Conservation (phyloP, 768 basidiomycete species). For the Rhizopogon sp. region DNA sequence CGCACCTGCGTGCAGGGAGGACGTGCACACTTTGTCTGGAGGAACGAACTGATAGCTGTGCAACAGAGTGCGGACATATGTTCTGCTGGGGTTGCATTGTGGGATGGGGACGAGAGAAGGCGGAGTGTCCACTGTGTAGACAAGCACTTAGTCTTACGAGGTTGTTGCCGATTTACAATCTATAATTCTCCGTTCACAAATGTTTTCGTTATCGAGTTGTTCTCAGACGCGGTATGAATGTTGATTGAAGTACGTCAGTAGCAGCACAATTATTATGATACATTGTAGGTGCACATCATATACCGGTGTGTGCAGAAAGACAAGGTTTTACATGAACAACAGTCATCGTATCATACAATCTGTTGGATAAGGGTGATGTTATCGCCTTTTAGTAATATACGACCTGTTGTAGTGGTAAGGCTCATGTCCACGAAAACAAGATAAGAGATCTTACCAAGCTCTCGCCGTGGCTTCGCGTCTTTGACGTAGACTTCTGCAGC, state of each 20-base stretch:
- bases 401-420: slow-evolving; percentile 46
- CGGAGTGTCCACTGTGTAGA: slow-evolving; percentile 85
- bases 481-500: slow-evolving; percentile 90
- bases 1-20: slow-evolving; percentile 48
- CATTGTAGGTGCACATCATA: slow-evolving; percentile 9
- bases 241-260: background rate
- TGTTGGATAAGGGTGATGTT: slow-evolving; percentile 98
- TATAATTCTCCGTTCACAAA: slow-evolving; percentile 36
- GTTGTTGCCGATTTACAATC: slow-evolving; percentile 79
- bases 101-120: slow-evolving; percentile 86
- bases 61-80: slow-evolving; percentile 85
- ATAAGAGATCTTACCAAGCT: slow-evolving; percentile 60
- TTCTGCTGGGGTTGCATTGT: slow-evolving; percentile 91
- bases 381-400: slow-evolving; percentile 94
- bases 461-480: slow-evolving; percentile 78
- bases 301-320: slow-evolving; percentile 5
- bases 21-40: slow-evolving; percentile 84
- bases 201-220: background rate
- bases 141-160: slow-evolving; percentile 66
- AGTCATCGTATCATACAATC: slow-evolving; percentile 24
- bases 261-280: slow-evolving; percentile 15
- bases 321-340: slow-evolving; percentile 9
- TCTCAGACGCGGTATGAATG: background rate
- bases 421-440: slow-evolving; percentile 3
- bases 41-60: slow-evolving; percentile 74